phyloP scores from a whole-genome alignment of 2,329 filamentous ascomycete genomes.

The Dendryphion nanum region DNA sequence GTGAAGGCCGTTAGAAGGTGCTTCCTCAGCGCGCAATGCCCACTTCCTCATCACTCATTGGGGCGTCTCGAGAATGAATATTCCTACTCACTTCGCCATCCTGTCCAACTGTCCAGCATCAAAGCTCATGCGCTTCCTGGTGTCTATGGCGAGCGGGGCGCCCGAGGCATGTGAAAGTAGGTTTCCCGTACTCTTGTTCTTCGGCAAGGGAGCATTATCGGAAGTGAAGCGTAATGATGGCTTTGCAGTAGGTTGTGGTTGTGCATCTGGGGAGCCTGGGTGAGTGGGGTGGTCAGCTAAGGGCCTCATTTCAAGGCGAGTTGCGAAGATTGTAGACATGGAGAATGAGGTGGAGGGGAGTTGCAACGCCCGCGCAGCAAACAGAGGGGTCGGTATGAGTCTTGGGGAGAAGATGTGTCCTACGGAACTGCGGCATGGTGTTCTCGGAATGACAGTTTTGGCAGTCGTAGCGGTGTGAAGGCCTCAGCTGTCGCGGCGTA shows the following conservation, averaged over 20 bases:
- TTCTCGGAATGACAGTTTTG: no score
- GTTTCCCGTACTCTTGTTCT: conserved; percentile 51
- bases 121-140: conserved; percentile 69
- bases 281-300: conserved; percentile 24
- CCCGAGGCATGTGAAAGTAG: conserved; percentile 39
- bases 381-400: no score
- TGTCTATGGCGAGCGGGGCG: conserved; percentile 49
- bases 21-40: neutral
- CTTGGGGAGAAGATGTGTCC: no score
- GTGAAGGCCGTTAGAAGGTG: neutral
- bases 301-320: conserved; percentile 16
- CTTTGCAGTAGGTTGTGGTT: conserved; percentile 23
- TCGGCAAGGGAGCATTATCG: conserved; percentile 41
- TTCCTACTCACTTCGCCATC: conserved; percentile 69
- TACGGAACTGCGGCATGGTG: no score
- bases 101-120: conserved; percentile 69
- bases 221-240: conserved; percentile 16
- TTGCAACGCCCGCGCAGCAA: no score
- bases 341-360: no score
- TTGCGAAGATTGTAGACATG: no score
- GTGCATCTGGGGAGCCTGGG: conserved; percentile 36
- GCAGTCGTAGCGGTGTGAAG: no score
- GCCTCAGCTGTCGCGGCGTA: no score
- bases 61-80: no score
- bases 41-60: no score